Evolutionary conservation across 306 rosid species (phyloP), one percentile per base, ranked within the genome.

Genomic region (Morella rubra): DNA sequence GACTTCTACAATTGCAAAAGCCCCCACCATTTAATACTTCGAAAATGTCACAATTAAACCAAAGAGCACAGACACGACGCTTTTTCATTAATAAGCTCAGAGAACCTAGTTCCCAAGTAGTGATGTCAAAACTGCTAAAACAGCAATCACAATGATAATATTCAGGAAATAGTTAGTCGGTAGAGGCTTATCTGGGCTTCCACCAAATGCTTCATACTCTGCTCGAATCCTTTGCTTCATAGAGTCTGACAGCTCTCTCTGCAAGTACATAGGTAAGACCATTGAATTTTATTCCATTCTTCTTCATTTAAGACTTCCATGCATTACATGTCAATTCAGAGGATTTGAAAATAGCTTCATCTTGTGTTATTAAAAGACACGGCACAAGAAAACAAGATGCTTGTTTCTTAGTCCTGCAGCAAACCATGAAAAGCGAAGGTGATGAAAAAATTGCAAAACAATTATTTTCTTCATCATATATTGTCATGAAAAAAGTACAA

Each of bases 171-270:
- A 91, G 85, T 91, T 91, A 55, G 97, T 84, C 81, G 77, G 78
- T 51, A 90, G 80, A 79, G 97, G 90, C 93, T 88, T 92, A 81
- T 95, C 96, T 86, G 99, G 90, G 85, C 91, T 92, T 76, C 97
- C 97, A 54, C 98, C 99, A 51, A 91, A 3, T 4, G 89, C 91
- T 90, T 91, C 87, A 77, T 89, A 87, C 80, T 90, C 97, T 59
- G 93, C 97, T 55, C 91, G 93, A 66, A 91, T 91, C 90, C 92
- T 96, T 91, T 91, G 88, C 93, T 84, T 90, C 97, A 89, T 89
- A 46, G 82, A 9, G 4, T 87, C 89, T 71, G 91, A 96, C 76
- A 91, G 89, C 87, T 88, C 97, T 82, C 75, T 89, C 97, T 91
- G 97, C 97, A 92, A 88, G 85, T 90, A 92, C 83, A 92, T 86